phyloP scores from a whole-genome alignment of 2,329 filamentous ascomycete genomes.

The Aspergillus luchuensis region DNA sequence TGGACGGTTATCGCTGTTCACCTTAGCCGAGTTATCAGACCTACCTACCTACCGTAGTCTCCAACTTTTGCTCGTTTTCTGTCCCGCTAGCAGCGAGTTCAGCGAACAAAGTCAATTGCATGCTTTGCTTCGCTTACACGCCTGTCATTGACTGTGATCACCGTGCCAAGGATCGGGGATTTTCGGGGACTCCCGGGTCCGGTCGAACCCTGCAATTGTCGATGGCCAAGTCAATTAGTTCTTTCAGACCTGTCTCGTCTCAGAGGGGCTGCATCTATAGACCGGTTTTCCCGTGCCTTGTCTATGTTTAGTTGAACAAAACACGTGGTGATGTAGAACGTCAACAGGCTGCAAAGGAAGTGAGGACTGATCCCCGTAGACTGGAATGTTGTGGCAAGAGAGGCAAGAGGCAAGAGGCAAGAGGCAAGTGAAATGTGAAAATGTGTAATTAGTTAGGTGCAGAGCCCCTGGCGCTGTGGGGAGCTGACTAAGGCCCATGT shows the following conservation, averaged over 20 bases:
- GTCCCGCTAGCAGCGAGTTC: neutral
- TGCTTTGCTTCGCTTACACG: neutral
- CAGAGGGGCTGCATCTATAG: neutral
- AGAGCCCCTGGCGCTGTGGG: neutral
- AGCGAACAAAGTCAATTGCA: neutral
- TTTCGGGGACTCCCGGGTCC: neutral
- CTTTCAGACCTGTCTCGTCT: neutral
- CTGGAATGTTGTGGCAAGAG: too few species aligned
- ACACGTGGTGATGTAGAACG: neutral
- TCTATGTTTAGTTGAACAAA: neutral
- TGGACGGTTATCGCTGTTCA: neutral
- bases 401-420: neutral
- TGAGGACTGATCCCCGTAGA: too few species aligned
- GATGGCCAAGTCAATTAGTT: neutral
- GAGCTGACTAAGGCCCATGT: constrained; percentile 1
- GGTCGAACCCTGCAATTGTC: neutral
- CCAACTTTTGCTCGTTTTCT: neutral
- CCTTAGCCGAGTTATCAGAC: neutral
- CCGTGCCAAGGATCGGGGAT: constrained; percentile 1
- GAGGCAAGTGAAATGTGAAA: neutral
- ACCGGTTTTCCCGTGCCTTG: neutral
- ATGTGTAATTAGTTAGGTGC: neutral
- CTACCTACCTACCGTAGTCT: neutral
- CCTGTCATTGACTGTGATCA: neutral
- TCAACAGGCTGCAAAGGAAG: too few species aligned